A percentile compares a stretch with the other conserved stretches of the same genome.
These are phyloP conservation scores for Stagonosporopsis chrysanthemi DNA, from an alignment of 2,329 filamentous ascomycete species.

Conservation along the genomic window DNA sequence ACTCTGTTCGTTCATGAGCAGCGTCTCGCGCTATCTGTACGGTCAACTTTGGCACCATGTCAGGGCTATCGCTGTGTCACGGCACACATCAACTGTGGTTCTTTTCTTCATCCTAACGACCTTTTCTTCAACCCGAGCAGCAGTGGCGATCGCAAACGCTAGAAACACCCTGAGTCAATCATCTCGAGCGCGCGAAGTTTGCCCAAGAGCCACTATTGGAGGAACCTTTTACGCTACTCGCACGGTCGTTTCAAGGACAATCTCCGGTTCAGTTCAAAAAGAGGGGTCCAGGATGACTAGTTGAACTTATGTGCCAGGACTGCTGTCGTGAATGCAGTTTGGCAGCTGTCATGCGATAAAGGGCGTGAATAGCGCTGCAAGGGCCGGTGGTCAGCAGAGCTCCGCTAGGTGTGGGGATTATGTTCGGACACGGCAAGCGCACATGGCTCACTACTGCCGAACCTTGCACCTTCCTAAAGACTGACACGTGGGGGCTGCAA, in stretches of 20 bases:
- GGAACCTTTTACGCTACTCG: not conserved
- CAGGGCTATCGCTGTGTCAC: not conserved
- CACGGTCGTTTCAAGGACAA: slow-evolving; percentile 3
- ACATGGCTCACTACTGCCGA: slow-evolving; percentile 7
- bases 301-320: not conserved
- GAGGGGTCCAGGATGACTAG: not conserved
- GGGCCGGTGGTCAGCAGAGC: not conserved
- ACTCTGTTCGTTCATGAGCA: not conserved
- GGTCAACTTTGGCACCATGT: not conserved
- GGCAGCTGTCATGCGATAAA: not conserved
- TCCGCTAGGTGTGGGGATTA: slow-evolving; percentile 4
- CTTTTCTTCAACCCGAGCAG: slow-evolving; percentile 1
- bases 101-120: not conserved
- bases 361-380: not conserved
- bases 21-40: not conserved
- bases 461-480: slow-evolving; percentile 1
- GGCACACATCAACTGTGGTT: not conserved
- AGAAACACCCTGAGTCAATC: not conserved
- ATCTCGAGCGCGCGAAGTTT: not conserved
- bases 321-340: not conserved
- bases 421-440: not conserved
- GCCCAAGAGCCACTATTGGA: slow-evolving; percentile 4
- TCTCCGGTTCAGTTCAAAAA: slow-evolving; percentile 5
- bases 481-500: slow-evolving; percentile 2
- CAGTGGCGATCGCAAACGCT: slow-evolving; percentile 2